These are phyloP conservation scores for Corynascus novoguineensis DNA, from an alignment of 495 filamentous ascomycete species.

Conservation along the genomic window DNA sequence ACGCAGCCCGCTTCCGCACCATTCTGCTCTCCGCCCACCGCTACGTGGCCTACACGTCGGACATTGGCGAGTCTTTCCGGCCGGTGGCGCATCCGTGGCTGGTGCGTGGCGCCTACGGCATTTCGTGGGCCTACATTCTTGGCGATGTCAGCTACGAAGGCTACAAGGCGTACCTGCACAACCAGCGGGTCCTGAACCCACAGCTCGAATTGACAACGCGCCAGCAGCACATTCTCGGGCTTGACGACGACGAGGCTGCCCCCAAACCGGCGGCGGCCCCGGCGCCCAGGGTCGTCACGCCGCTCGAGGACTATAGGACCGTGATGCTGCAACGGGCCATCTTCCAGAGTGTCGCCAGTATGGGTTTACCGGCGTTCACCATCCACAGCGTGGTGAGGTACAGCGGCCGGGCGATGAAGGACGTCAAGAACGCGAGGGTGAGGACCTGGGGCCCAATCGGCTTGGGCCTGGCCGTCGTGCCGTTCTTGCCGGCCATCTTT, in stretches of 20 bases:
- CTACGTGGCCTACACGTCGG: conserved; percentile 95
- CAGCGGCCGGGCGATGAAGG: conserved; percentile 73
- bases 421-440: conserved; percentile 64
- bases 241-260: conserved; percentile 15
- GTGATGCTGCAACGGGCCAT: conserved; percentile 86
- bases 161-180: conserved; percentile 86
- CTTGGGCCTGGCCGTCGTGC: conserved; percentile 80
- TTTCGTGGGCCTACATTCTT: conserved; percentile 87
- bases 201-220: conserved; percentile 38
- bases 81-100: conserved; percentile 82
- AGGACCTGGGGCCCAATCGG: conserved; percentile 88
- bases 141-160: conserved; percentile 92
- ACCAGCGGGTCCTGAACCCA: conserved; percentile 57
- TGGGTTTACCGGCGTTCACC: conserved; percentile 92
- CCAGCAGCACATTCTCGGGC: conserved; percentile 36
- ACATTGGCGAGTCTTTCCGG: conserved; percentile 95
- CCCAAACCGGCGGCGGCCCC: conserved; percentile 1
- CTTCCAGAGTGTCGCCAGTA: conserved; percentile 85
- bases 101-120: conserved; percentile 76
- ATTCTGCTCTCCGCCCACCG: conserved; percentile 87
- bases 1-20: conserved; percentile 79
- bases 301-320: conserved; percentile 82
- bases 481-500: conserved; percentile 82
- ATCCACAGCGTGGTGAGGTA: conserved; percentile 91
- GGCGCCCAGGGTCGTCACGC: conserved; percentile 54